A percentile compares a stretch with the other conserved stretches of the same genome.
These are phyloP conservation scores for Zalerion maritima DNA, from an alignment of 495 filamentous ascomycete genomes.

Conservation along the genomic window DNA sequence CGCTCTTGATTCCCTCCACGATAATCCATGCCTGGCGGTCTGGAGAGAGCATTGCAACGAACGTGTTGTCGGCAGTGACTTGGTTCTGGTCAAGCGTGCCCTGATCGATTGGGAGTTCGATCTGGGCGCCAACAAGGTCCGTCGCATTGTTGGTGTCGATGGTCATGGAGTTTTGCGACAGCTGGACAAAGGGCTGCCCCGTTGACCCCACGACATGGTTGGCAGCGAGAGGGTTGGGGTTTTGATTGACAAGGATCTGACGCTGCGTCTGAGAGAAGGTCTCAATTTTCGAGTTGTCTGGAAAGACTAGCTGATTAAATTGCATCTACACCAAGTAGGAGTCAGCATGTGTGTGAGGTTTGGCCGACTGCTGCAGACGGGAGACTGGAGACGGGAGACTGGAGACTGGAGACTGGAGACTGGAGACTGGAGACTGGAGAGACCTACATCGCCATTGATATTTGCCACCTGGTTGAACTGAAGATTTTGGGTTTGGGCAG, in stretches of 20 bases:
- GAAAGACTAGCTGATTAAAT: conserved; percentile 12
- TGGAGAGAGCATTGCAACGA: conserved; percentile 11
- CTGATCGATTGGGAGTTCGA: conserved; percentile 12
- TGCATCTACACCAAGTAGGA: conserved; percentile 8
- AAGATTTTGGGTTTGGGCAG: conserved; percentile 7
- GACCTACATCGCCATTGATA: conserved; percentile 18
- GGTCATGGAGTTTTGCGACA: conserved; percentile 11
- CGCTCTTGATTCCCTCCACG: conserved; percentile 10
- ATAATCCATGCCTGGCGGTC: conserved; percentile 15
- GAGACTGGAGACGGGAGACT: no score
- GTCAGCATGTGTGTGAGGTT: background rate
- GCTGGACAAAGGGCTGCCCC: conserved; percentile 13
- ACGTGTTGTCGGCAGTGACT: conserved; percentile 13
- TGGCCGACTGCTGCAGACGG: no score
- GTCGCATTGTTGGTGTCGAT: conserved; percentile 13
- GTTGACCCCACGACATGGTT: conserved; percentile 14
- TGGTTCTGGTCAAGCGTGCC: conserved; percentile 8
- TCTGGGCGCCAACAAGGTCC: conserved; percentile 15
- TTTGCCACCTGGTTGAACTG: conserved; percentile 18
- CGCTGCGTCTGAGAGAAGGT: conserved; percentile 14
- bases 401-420: no score
- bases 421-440: no score
- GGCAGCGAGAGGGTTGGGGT: conserved; percentile 9
- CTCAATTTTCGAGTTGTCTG: conserved; percentile 13
- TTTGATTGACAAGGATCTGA: conserved; percentile 16